These are phyloP conservation scores for Singerocomus rubriflavus DNA, from an alignment of 1,284 basidiomycete species.

Conservation along the genomic window DNA sequence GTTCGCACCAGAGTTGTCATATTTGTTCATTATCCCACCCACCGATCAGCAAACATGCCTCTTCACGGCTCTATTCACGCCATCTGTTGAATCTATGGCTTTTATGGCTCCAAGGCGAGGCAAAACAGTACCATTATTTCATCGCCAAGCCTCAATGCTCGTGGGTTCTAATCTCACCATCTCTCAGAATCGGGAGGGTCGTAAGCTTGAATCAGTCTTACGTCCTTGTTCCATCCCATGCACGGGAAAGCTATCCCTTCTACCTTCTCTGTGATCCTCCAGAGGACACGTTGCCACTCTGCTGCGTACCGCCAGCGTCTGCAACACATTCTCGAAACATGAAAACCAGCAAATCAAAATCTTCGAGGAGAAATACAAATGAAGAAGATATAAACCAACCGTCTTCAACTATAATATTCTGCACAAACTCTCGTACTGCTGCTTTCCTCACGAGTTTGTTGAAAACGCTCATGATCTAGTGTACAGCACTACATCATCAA, in stretches of 20 bases:
- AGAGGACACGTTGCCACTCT: constrained; percentile 67
- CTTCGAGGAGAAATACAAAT: constrained; percentile 37
- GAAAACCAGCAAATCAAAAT: constrained; percentile 34
- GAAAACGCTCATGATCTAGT: constrained; percentile 77
- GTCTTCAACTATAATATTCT: constrained; percentile 95
- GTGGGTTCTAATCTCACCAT: constrained; percentile 4
- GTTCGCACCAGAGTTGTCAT: constrained; percentile 83
- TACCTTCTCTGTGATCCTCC: constrained; percentile 88
- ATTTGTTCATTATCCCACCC: constrained; percentile 79
- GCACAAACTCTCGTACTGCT: constrained; percentile 81
- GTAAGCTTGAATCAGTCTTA: constrained; percentile 85
- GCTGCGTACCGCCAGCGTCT: constrained; percentile 55
- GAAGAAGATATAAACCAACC: constrained; percentile 54
- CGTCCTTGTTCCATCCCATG: constrained; percentile 91
- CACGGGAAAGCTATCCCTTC: constrained; percentile 92
- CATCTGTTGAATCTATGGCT: constrained; percentile 81
- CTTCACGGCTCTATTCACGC: constrained; percentile 94
- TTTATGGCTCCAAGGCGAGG: constrained; percentile 74
- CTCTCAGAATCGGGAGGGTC: constrained; percentile 78
- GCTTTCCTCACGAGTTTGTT: constrained; percentile 86
- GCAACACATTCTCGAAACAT: constrained; percentile 27
- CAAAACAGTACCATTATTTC: constrained; percentile 85
- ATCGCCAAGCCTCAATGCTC: constrained; percentile 55
- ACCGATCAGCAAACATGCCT: constrained; percentile 90
- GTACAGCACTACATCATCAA: constrained; percentile 92